Percentiles rank a stretch among this genome's conserved stretches.
These are phyloP conservation scores for Candida gorgasii DNA, from an alignment of 805 yeast species.

Conservation along the genomic window DNA sequence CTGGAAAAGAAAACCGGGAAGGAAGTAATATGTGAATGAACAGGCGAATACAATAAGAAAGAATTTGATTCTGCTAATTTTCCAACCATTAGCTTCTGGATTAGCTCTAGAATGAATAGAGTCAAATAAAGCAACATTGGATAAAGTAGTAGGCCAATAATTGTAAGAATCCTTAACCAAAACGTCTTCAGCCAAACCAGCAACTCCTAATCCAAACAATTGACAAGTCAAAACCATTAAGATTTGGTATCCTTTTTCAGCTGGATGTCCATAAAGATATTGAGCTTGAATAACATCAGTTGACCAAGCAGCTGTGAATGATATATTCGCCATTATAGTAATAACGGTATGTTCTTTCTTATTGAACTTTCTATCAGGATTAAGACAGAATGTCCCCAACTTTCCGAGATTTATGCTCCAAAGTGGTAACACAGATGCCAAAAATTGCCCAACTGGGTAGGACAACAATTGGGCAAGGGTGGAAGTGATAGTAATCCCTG, in stretches of 20 bases:
- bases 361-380: slow-evolving; percentile 47
- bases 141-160: slow-evolving; percentile 31
- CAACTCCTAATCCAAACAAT: slow-evolving; percentile 32
- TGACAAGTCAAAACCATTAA: slow-evolving; percentile 24
- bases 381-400: slow-evolving; percentile 21
- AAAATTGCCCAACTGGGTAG: slow-evolving; percentile 39
- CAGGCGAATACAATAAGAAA: slow-evolving; percentile 19
- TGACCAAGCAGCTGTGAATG: slow-evolving; percentile 27
- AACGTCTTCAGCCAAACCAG: slow-evolving; percentile 29
- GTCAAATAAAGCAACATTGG: slow-evolving; percentile 28
- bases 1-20: slow-evolving; percentile 43
- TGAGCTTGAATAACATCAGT: slow-evolving; percentile 26
- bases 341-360: slow-evolving; percentile 67
- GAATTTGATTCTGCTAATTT: slow-evolving; percentile 23
- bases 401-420: slow-evolving; percentile 18
- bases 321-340: slow-evolving; percentile 44
- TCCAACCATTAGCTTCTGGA: slow-evolving; percentile 31
- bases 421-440: slow-evolving; percentile 44
- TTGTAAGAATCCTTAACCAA: slow-evolving; percentile 25
- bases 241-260: slow-evolving; percentile 25
- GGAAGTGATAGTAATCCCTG: slow-evolving; percentile 41
- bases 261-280: slow-evolving; percentile 28
- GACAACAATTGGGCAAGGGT: slow-evolving; percentile 45
- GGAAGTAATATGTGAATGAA: slow-evolving; percentile 47
- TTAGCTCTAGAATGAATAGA: slow-evolving; percentile 25